Percentiles rank a stretch among this genome's conserved stretches.
phyloP scores from a whole-genome alignment of 2,329 filamentous ascomycete genomes.

The Fusarium globosum region DNA sequence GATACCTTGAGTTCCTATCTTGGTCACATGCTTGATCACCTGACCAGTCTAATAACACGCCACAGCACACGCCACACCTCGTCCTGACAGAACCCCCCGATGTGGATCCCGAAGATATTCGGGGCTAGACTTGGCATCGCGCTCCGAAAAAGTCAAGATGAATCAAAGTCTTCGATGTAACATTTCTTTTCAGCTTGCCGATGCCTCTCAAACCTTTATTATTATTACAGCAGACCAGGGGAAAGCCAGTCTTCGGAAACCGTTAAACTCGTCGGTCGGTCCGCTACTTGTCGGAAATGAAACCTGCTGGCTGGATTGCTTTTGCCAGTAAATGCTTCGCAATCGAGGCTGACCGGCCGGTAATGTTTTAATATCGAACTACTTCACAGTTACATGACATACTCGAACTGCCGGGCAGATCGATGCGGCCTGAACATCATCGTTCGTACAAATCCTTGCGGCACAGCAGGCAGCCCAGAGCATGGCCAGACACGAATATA shows the following conservation, averaged over 20 bases:
- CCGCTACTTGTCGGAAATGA: conserved; percentile 41
- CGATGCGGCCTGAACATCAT: conserved; percentile 21
- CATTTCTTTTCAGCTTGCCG: conserved; percentile 44
- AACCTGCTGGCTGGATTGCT: conserved; percentile 32
- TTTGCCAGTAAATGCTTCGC: conserved; percentile 24
- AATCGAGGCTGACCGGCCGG: neutral
- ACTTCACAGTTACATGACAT: conserved; percentile 22
- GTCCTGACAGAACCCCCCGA: neutral
- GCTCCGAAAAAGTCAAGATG: conserved; percentile 24
- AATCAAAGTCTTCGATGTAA: conserved; percentile 38
- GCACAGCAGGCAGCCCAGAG: conserved; percentile 11
- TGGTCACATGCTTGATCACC: conserved; percentile 24
- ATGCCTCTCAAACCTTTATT: conserved; percentile 7
- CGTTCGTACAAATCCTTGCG: conserved; percentile 8
- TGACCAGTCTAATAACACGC: neutral
- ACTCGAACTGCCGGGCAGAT: conserved; percentile 24
- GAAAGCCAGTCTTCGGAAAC: neutral
- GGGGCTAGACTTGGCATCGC: conserved; percentile 30
- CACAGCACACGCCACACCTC: neutral
- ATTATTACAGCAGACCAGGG: neutral
- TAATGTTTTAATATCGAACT: neutral
- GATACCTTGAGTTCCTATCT: neutral
- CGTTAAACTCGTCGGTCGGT: conserved; percentile 21
- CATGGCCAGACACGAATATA: neutral
- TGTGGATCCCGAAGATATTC: conserved; percentile 42